A percentile compares a stretch with the other conserved stretches of the same genome.
Conservation (phyloP, 129 eudicot species). For the Cynara cardunculus region DNA sequence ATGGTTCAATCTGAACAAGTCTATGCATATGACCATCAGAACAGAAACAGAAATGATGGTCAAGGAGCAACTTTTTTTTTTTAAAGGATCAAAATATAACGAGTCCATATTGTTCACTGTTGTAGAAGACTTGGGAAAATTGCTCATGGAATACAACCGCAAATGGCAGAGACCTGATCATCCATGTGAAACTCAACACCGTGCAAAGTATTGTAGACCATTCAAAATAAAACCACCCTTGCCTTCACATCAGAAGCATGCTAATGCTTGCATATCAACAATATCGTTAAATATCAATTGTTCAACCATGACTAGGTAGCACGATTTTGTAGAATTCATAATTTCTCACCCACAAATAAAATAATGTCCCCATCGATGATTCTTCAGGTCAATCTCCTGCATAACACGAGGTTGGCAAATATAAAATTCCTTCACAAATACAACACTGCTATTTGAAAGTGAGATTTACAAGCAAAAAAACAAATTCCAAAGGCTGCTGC, state of each 20-base stretch:
- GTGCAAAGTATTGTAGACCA: too few relatives aligned
- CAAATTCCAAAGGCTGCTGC: not conserved
- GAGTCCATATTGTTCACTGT: not conserved
- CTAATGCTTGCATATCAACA: not conserved
- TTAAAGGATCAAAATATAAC: not conserved
- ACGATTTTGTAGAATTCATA: not conserved
- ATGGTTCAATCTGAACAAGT: not conserved
- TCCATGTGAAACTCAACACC: not conserved
- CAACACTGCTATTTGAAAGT: not conserved
- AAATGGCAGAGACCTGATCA: too few relatives aligned
- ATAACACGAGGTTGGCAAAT: not conserved
- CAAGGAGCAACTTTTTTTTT: not conserved
- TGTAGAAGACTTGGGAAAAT: not conserved
- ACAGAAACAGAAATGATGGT: not conserved
- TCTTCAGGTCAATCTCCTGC: constrained; percentile 91
- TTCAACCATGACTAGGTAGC: not conserved
- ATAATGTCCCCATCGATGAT: constrained; percentile 98
- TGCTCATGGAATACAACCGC: not conserved
- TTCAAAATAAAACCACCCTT: not conserved
- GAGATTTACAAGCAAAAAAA: not conserved
- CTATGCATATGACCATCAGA: not conserved
- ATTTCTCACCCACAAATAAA: constrained; percentile 88
- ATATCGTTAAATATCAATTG: not conserved
- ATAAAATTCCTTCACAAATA: not conserved
- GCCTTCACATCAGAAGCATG: not conserved